Evolutionary conservation across 306 rosid species (phyloP).

Genomic region (Prunus armeniaca): DNA sequence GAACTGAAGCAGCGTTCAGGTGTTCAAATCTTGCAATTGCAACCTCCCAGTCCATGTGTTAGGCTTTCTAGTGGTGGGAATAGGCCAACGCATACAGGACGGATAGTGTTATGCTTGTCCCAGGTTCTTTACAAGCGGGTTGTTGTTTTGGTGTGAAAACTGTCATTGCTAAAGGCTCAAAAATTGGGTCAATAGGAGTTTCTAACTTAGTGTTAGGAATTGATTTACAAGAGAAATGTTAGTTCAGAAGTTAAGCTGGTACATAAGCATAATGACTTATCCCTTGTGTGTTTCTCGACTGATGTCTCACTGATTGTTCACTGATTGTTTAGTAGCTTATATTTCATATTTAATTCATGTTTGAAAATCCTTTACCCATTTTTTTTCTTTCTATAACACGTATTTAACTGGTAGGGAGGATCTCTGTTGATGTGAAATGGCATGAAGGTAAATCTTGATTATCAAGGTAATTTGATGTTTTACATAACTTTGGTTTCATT

Average conservation of each 20-base stretch:
- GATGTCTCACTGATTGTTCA: neutral
- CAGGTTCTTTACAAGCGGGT: neutral
- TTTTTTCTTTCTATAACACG: slow-evolving; percentile 2
- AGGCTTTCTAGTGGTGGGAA: neutral
- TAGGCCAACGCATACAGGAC: neutral
- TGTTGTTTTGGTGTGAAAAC: neutral
- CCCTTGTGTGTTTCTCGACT: neutral
- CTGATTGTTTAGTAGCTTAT: neutral
- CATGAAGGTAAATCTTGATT: slow-evolving; percentile 28
- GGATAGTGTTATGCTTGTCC: neutral
- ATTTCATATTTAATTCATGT: neutral
- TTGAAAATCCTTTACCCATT: neutral
- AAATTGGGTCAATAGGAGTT: neutral
- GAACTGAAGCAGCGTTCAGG: neutral
- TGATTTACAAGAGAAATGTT: neutral
- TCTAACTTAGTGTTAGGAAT: neutral
- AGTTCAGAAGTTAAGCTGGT: neutral
- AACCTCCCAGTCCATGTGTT: neutral
- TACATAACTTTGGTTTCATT: neutral
- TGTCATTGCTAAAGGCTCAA: neutral
- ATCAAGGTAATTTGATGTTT: slow-evolving; percentile 24
- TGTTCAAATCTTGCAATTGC: neutral
- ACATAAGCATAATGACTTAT: too few species aligned
- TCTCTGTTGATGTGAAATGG: slow-evolving; percentile 21
- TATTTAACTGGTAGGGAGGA: slow-evolving; percentile 14